Evolutionary conservation across 2,329 filamentous ascomycete species (phyloP).

Genomic region (Cephalotrichum gorgonifer): DNA sequence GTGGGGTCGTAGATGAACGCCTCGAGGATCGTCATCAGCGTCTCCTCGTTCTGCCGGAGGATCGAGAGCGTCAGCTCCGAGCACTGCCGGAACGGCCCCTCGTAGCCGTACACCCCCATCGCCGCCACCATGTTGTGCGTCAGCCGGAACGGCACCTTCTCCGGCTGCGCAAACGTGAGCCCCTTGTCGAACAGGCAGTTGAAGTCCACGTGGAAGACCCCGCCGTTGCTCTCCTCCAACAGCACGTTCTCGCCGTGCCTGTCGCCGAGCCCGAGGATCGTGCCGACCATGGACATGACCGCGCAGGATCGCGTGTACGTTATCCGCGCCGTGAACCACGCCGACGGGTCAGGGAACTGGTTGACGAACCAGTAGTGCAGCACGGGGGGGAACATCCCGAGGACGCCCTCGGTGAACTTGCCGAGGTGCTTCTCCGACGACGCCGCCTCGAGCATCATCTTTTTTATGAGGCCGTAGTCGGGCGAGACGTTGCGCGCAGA

Average conservation of each 20-base stretch:
- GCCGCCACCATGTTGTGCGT: slow-evolving; percentile 98
- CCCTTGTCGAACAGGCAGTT: slow-evolving; percentile 99
- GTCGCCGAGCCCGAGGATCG: slow-evolving; percentile 86
- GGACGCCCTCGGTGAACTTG: slow-evolving; percentile 59
- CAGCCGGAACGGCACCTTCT: slow-evolving; percentile 88
- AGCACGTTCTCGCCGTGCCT: slow-evolving; percentile 96
- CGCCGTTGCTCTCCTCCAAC: slow-evolving; percentile 86
- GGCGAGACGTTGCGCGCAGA: slow-evolving; percentile 59
- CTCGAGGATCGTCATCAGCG: slow-evolving; percentile 92
- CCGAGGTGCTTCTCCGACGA: slow-evolving; percentile 47
- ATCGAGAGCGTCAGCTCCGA: slow-evolving; percentile 81
- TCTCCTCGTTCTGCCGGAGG: slow-evolving; percentile 85
- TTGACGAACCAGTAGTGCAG: slow-evolving; percentile 93
- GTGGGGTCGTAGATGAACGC: slow-evolving; percentile 97
- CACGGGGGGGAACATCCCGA: slow-evolving; percentile 65
- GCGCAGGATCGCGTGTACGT: slow-evolving; percentile 88
- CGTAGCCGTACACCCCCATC: slow-evolving; percentile 90
- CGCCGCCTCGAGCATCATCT: slow-evolving; percentile 53
- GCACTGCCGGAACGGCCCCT: slow-evolving; percentile 84
- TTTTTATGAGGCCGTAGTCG: slow-evolving; percentile 59
- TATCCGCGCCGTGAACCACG: slow-evolving; percentile 83
- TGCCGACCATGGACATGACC: slow-evolving; percentile 99
- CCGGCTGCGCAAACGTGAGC: slow-evolving; percentile 86
- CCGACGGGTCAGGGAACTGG: slow-evolving; percentile 83
- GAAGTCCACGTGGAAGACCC: slow-evolving; percentile 96